phyloP scores from a whole-genome alignment of 2,329 filamentous ascomycete species.

The Graphium sp. region DNA sequence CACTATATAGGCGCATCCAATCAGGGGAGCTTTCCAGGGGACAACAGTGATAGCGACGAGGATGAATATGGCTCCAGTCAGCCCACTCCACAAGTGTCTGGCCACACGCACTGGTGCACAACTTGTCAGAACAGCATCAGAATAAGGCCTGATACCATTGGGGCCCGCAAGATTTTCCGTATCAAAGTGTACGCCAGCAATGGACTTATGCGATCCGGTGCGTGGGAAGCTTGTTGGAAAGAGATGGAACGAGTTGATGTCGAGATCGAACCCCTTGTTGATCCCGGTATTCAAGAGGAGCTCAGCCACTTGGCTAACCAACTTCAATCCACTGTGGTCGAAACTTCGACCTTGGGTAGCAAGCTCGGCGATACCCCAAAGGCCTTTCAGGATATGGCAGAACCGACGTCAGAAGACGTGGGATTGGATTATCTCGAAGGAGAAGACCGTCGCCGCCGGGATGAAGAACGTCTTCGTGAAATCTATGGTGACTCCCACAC shows the following conservation, averaged over 20 bases:
- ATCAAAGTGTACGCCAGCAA: slow-evolving; percentile 91
- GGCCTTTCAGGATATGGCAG: slow-evolving; percentile 4
- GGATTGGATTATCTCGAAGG: too few species aligned
- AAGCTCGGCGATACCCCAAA: too few species aligned
- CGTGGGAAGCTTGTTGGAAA: slow-evolving; percentile 86
- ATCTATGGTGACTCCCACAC: slow-evolving; percentile 27
- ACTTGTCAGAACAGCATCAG: slow-evolving; percentile 39
- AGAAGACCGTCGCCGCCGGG: slow-evolving; percentile 19
- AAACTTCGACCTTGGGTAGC: slow-evolving; percentile 6
- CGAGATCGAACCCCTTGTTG: slow-evolving; percentile 65
- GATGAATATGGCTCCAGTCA: slow-evolving; percentile 11
- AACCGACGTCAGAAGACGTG: too few species aligned
- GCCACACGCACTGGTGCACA: slow-evolving; percentile 34
- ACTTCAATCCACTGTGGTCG: slow-evolving; percentile 1
- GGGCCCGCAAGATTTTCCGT: slow-evolving; percentile 44
- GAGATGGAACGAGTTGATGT: slow-evolving; percentile 99
- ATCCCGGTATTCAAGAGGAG: slow-evolving; percentile 37
- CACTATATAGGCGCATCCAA: slow-evolving; percentile 54
- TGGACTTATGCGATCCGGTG: slow-evolving; percentile 77
- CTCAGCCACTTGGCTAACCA: slow-evolving; percentile 34
- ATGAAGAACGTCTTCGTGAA: slow-evolving; percentile 35
- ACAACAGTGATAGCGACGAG: slow-evolving; percentile 27
- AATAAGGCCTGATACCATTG: slow-evolving; percentile 34
- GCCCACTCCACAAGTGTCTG: neutral
- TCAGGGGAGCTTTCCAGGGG: slow-evolving; percentile 20